A percentile compares a stretch with the other conserved stretches of the same genome.
These are phyloP conservation scores for Trichoderma aggressivum DNA, from an alignment of 2,329 filamentous ascomycete genomes.

Conservation along the genomic window DNA sequence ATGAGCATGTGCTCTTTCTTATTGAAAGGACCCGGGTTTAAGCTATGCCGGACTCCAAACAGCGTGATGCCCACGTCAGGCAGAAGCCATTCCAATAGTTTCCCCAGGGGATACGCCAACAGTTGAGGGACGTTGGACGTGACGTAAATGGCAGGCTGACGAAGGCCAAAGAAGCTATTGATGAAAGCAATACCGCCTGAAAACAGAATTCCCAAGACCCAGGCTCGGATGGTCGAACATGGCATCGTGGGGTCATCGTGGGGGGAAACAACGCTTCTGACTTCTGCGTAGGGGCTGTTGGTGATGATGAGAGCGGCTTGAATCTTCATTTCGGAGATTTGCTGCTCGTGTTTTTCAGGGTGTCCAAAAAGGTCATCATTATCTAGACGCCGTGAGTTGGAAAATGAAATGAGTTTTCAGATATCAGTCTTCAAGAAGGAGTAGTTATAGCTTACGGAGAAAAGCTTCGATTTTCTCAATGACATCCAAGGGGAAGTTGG, in stretches of 20 bases:
- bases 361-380: slow-evolving; percentile 33
- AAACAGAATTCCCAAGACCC: slow-evolving; percentile 49
- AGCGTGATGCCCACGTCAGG: slow-evolving; percentile 45
- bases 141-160: slow-evolving; percentile 49
- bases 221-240: slow-evolving; percentile 50
- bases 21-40: slow-evolving; percentile 54
- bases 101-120: slow-evolving; percentile 45
- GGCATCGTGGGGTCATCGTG: slow-evolving; percentile 49
- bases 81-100: slow-evolving; percentile 40
- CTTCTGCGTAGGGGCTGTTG: slow-evolving; percentile 55
- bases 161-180: slow-evolving; percentile 55
- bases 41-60: slow-evolving; percentile 38
- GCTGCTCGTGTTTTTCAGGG: slow-evolving; percentile 36
- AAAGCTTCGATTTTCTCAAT: slow-evolving; percentile 38
- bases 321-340: slow-evolving; percentile 51
- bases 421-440: background rate
- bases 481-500: slow-evolving; percentile 37
- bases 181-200: slow-evolving; percentile 44
- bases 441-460: slow-evolving; percentile 27
- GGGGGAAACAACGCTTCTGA: slow-evolving; percentile 53
- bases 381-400: slow-evolving; percentile 17
- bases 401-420: too few species aligned
- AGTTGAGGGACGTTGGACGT: slow-evolving; percentile 51
- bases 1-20: slow-evolving; percentile 61
- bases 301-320: slow-evolving; percentile 50